Base-by-base conservation (phyloP, 2,329 filamentous ascomycete species). In the Ophiostoma angusticollis region DNA sequence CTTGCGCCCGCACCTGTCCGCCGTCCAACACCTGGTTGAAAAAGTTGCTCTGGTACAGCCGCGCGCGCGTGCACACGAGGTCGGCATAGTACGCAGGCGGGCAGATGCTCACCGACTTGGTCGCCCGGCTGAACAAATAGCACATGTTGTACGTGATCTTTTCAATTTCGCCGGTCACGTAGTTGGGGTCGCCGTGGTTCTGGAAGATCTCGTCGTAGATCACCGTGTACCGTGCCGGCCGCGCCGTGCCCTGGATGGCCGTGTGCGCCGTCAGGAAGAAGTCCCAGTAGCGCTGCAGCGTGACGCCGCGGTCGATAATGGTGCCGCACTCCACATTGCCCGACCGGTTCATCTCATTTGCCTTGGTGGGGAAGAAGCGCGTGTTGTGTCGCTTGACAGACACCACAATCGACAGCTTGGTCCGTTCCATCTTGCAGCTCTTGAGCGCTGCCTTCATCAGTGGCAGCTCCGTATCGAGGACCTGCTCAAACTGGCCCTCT, bases 51-150 rank as follows among this genome's bases (percentile, higher is more conserved):
- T 89, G 65, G 53, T 93, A 89, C 12, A 70, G 69, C 1, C 86
- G 67, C 0, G 81, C 80, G 3, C 86, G 70, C 46, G 84, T 82
- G 54, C 84, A 91, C 2, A 89, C 72, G 21, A 93, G 65, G 55
- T 94, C 86, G 0, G 87, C 86, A 52, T 93, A 94, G 63, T 94
- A 93, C 0, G 85, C 86, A 0, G 86, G 84, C 0, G 87, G 84
- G 49, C 82, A 91, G 48, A 93, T 76, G 51, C 80, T 85, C 34
- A 94, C 84, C 0, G 85, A 80, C 56, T 85, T 87, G n/a, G 84
- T 91, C 0, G 86, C 84, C 4, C 87, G 75, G 9, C 83, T 84
- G 52, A 81, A 94, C 0, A 84, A 63, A 55, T 93, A 89, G 58
- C 84, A 91, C 53, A 93, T 65, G 37, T 82, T 75, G 53, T 86